Base-by-base conservation (phyloP, 768 basidiomycete genomes). In the Stropharia rugosoannulata region DNA sequence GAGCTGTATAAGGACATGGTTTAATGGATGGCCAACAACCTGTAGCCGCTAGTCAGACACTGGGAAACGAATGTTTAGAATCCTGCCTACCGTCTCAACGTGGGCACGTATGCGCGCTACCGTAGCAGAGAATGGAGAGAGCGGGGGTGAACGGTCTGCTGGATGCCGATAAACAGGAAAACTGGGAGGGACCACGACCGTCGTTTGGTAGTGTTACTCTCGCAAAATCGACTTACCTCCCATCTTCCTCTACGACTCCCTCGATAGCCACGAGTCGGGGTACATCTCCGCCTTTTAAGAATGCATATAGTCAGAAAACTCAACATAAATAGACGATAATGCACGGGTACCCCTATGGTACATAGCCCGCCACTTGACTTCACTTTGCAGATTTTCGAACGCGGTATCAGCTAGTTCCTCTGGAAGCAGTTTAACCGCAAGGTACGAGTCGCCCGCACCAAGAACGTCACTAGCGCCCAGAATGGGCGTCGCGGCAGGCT, bases 101-200 rank as follows among this genome's bases (percentile, higher is more conserved):
- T 81, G 77, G 35, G 78, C 71, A 5, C 84, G 85, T 59, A 93
- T 91, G 19, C 71, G 64, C 1, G 80, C 73, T 19, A 93, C 87
- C 0, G 86, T 89, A 0, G 83, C 80, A 4, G 88, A 83, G 72
- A 90, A 92, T 1, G 81, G 79, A 11, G 71, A 69, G 27, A 91
- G 76, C 2, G 82, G 79, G 25, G 90, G 90, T 0, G 88, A 88
- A 61, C 86, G 81, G 66, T 93, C 90, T 2, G 89, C 82, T 12
- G 91, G 91, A 66, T 92, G 89, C 35, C 91, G 84, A 68, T 93
- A 93, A 50, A 93, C 77, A 4, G 91, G 90, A 65, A 83, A 85
- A 62, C 87, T 90, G 32, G 3, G 37, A 35, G 32, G 3, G 37
- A 35, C 25, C 9, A 46, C 15, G 7, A 39, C 29, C n/a, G 56